Evolutionary conservation across 1,284 basidiomycete genomes (phyloP).

Genomic region (Cryptococcus floricola): DNA sequence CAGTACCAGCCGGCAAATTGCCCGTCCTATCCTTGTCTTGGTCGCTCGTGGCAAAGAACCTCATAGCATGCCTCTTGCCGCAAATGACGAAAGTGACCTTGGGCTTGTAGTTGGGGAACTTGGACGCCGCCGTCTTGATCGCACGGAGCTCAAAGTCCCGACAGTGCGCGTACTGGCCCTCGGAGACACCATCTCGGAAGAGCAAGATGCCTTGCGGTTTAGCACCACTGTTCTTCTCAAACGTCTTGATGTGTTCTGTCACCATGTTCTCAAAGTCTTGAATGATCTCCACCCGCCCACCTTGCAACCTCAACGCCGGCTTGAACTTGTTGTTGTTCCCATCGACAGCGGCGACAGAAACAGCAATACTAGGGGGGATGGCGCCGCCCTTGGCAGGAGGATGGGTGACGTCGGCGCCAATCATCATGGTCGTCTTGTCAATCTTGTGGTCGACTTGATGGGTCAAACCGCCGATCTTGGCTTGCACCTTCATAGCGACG

Average conservation of each 20-base stretch:
- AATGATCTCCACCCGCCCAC: slow-evolving; percentile 45
- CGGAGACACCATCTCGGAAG: slow-evolving; percentile 52
- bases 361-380: slow-evolving; percentile 43
- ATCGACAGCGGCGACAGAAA: slow-evolving; percentile 49
- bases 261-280: slow-evolving; percentile 36
- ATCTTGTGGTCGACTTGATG: slow-evolving; percentile 38
- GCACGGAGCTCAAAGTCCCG: slow-evolving; percentile 47
- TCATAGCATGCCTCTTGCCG: slow-evolving; percentile 48
- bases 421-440: slow-evolving; percentile 39
- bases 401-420: slow-evolving; percentile 34
- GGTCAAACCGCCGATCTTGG: slow-evolving; percentile 52
- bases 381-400: slow-evolving; percentile 30
- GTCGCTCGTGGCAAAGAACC: slow-evolving; percentile 46
- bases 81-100: slow-evolving; percentile 37
- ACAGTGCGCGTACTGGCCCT: slow-evolving; percentile 51
- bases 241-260: slow-evolving; percentile 37
- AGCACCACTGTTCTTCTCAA: slow-evolving; percentile 34
- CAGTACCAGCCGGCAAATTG: slow-evolving; percentile 45
- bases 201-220: slow-evolving; percentile 47
- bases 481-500: slow-evolving; percentile 39
- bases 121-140: slow-evolving; percentile 36
- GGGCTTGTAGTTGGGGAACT: slow-evolving; percentile 27
- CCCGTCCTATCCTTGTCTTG: slow-evolving; percentile 44
- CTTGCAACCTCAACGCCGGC: slow-evolving; percentile 50
- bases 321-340: slow-evolving; percentile 44